Evolutionary conservation across 495 filamentous ascomycete genomes (phyloP), one percentile per base, ranked within the genome.

Genomic region (Sordaria brevicollis): DNA sequence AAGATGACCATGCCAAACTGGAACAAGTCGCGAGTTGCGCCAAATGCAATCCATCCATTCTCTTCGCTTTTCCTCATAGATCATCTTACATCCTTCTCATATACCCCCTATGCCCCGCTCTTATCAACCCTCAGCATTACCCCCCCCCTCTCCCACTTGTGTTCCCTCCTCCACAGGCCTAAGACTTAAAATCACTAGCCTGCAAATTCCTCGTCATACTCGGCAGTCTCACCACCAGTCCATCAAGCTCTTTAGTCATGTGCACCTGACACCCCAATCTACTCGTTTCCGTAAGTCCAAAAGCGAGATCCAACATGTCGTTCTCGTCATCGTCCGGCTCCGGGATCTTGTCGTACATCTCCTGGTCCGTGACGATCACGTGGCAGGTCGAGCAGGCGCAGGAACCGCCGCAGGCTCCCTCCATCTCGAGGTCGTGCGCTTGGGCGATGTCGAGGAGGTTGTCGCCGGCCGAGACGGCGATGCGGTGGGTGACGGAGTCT

Each of bases 381-480:
- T 99, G 95, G 83, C 95, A 99, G 1, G 95, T 99, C 71, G 93
- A 96, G 79, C 95, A 99, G 72, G 96, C 95, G 74, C 95, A 97
- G 6, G 92, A 96, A 19, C 95, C 95, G 37, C 94, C 95, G 75
- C 95, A 99, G 9, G 95, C 95, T 65, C 94, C 95, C 84, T 99
- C 95, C 94, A 99, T 97, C 80, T 99, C 95, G 11, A 99, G 80
- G 75, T 98, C 95, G 80, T 98, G 87, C 37, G 90, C 91, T 80
- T 97, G 94, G 19, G 95, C 95, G 73, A 99, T 95, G 74, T 97
- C 93, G 37, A 99, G 83, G 66, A 99, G 80, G 77, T 99, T 98
- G 78, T 97, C 92, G 35, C 95, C 96, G 76, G 89, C 87, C 5
- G 88, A 82, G 11, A 97, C 93, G 73, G 92, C 89, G 75, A 97